These are phyloP conservation scores for Alloascoidea africana DNA, from an alignment of 805 yeast species.

Conservation along the genomic window DNA sequence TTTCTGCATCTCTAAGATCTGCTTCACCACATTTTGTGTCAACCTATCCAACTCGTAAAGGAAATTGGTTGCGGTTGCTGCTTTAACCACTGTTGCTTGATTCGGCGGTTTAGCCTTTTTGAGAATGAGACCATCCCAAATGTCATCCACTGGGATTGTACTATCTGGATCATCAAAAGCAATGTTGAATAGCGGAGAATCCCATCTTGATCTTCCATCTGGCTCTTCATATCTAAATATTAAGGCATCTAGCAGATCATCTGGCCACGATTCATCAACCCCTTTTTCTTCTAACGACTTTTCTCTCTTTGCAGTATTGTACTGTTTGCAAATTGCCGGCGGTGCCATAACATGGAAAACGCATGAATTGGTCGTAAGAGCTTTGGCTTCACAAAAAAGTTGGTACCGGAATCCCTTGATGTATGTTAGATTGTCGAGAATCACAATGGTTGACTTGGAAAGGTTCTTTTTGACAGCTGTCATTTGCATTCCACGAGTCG, in stretches of 20 bases:
- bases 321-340: constrained; percentile 37
- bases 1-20: constrained; percentile 48
- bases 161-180: constrained; percentile 31
- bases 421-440: constrained; percentile 75
- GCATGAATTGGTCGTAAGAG: constrained; percentile 66
- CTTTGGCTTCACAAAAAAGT: constrained; percentile 84
- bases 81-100: constrained; percentile 69
- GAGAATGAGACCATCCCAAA: constrained; percentile 32
- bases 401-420: constrained; percentile 95
- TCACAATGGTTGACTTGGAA: constrained; percentile 52
- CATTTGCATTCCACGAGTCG: constrained; percentile 71
- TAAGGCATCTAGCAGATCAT: constrained; percentile 46
- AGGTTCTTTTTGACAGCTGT: constrained; percentile 80
- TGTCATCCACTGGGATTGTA: constrained; percentile 43
- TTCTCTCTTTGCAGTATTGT: constrained; percentile 28
- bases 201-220: constrained; percentile 77
- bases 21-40: constrained; percentile 50
- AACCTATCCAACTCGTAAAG: constrained; percentile 62
- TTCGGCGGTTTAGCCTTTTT: constrained; percentile 56
- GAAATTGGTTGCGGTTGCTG: constrained; percentile 64
- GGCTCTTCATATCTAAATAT: constrained; percentile 91
- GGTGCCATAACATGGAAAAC: constrained; percentile 70
- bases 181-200: constrained; percentile 72
- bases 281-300: constrained; percentile 9
- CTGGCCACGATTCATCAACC: constrained; percentile 39